Conservation (phyloP, 78 protist genomes). For the Anaeramoeba ignava region DNA sequence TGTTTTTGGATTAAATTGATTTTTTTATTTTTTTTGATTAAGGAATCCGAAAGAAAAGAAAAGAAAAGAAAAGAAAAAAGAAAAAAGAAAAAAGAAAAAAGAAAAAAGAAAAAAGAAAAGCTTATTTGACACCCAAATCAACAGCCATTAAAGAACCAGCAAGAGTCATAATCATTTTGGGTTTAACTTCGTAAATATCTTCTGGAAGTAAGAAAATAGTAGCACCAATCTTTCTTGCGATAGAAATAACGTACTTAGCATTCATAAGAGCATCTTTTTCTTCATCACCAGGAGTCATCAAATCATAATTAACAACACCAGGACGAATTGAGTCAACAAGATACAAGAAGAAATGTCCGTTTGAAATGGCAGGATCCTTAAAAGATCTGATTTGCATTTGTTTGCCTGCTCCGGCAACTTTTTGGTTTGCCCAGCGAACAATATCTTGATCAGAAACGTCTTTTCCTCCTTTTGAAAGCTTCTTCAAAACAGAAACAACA, state of each 20-base stretch:
- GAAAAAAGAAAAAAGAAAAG: too few species aligned
- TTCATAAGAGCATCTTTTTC: constrained; percentile 54
- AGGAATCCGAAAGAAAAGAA: too few species aligned
- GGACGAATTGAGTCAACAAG: constrained; percentile 9
- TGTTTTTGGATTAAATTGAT: too few species aligned
- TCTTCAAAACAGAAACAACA: neutral
- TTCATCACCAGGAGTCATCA: constrained; percentile 14
- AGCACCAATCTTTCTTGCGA: constrained; percentile 12
- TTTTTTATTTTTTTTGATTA: too few species aligned
- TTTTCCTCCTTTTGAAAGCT: neutral
- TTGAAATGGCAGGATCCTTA: neutral
- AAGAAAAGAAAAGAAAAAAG: too few species aligned
- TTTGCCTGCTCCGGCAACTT: constrained; percentile 5
- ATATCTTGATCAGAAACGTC: neutral
- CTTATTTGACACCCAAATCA: too few species aligned
- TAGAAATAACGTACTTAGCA: constrained; percentile 18
- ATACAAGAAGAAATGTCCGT: neutral
- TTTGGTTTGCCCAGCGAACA: neutral
- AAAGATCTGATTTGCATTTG: neutral
- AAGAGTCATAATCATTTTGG: constrained; percentile 13
- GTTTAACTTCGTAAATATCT: constrained; percentile 14
- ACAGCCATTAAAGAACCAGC: too few species aligned
- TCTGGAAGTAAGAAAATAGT: constrained; percentile 12
- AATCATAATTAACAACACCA: constrained; percentile 3
- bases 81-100: too few species aligned